Conservation (phyloP, 257 asterid genomes). For the Plectranthus barbatus region DNA sequence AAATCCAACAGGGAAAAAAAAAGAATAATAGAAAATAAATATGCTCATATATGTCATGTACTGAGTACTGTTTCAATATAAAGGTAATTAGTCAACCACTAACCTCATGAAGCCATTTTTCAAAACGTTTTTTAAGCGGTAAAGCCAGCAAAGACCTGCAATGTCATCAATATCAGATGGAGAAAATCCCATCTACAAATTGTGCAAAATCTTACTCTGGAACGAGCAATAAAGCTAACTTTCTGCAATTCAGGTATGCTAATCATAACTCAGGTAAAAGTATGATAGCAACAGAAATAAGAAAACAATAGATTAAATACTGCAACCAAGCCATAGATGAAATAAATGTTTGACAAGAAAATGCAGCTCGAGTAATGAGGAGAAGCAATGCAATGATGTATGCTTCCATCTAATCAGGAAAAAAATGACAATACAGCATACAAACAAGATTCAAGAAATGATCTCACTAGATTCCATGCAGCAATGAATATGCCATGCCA, state of each 20-base stretch:
- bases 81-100: conserved; percentile 11
- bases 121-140: conserved; percentile 68
- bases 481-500: not conserved
- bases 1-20: too few relatives aligned
- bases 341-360: too few relatives aligned
- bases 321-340: too few relatives aligned
- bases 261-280: not conserved
- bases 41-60: too few relatives aligned
- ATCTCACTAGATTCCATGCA: not conserved
- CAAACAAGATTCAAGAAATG: conserved; percentile 9
- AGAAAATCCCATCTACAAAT: not conserved
- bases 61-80: too few relatives aligned
- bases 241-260: not conserved
- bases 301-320: too few relatives aligned
- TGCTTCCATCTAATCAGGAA: not conserved
- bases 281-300: not conserved
- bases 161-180: conserved; percentile 14
- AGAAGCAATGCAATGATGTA: not conserved
- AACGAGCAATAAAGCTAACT: not conserved
- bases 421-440: not conserved
- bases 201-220: not conserved
- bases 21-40: too few relatives aligned
- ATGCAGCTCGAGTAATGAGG: too few relatives aligned
- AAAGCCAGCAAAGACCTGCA: conserved; percentile 51
- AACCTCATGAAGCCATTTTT: conserved; percentile 62